phyloP scores from a whole-genome alignment of 768 basidiomycete genomes.

The Cystobasidium tubakii region DNA sequence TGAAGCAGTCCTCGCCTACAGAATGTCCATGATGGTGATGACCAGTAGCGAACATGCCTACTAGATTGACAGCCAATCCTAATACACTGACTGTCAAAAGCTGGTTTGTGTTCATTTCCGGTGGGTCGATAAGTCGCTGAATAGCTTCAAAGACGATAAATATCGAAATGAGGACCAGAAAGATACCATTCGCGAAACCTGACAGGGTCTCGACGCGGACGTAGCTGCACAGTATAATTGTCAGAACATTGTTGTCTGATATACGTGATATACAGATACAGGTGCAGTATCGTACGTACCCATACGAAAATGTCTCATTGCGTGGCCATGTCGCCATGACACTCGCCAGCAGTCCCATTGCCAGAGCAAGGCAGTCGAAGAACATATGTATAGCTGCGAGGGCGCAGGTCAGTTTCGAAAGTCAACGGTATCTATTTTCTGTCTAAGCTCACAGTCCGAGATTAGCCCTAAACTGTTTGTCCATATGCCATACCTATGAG shows the following conservation, averaged over 20 bases:
- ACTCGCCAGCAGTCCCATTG: constrained; percentile 86
- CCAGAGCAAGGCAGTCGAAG: constrained; percentile 96
- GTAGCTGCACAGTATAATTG: constrained; percentile 60
- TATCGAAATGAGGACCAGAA: constrained; percentile 84
- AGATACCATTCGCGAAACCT: constrained; percentile 95
- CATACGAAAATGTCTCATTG: constrained; percentile 90
- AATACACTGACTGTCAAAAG: constrained; percentile 79
- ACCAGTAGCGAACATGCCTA: constrained; percentile 98
- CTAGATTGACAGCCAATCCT: constrained; percentile 87
- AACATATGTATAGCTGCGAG: constrained; percentile 92
- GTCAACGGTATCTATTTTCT: too few relatives aligned
- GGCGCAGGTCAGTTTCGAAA: neutral
- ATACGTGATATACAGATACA: too few relatives aligned
- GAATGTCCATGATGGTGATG: constrained; percentile 45
- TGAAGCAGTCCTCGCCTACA: neutral
- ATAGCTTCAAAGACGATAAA: constrained; percentile 98
- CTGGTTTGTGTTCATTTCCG: constrained; percentile 95
- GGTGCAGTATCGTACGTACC: constrained; percentile 55
- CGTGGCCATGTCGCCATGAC: constrained; percentile 98
- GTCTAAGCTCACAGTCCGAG: constrained; percentile 70
- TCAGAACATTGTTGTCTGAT: too few relatives aligned
- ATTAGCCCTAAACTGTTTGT: constrained; percentile 95
- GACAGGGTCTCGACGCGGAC: constrained; percentile 94
- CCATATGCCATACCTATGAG: constrained; percentile 76
- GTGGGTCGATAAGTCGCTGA: constrained; percentile 71